A percentile compares a stretch with the other conserved stretches of the same genome.
These are phyloP conservation scores for Calonectria henricotiae DNA, from an alignment of 2,329 filamentous ascomycete species.

Conservation along the genomic window DNA sequence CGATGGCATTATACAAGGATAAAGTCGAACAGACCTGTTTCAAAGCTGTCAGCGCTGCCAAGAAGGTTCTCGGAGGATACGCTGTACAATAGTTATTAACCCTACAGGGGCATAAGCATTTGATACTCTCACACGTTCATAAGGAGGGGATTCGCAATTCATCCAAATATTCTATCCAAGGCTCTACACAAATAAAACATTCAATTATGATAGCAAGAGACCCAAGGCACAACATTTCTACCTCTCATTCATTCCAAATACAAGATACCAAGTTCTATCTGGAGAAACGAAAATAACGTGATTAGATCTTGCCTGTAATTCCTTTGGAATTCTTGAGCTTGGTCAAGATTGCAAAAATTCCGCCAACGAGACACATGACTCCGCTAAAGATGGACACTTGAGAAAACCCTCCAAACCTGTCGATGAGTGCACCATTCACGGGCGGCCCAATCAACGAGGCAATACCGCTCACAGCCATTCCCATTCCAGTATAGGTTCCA, in stretches of 20 bases:
- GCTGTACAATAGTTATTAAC: slow-evolving; percentile 3
- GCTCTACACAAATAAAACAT: neutral
- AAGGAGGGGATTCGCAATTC: neutral
- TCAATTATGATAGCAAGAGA: neutral
- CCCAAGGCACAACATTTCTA: neutral
- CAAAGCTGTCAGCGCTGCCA: neutral
- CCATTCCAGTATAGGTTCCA: slow-evolving; percentile 72
- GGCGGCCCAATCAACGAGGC: slow-evolving; percentile 63
- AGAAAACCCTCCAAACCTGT: slow-evolving; percentile 55
- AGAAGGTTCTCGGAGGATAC: too few relatives aligned
- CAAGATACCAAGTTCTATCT: neutral
- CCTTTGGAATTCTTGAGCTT: slow-evolving; percentile 38
- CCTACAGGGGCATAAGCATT: neutral
- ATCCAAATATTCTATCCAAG: neutral
- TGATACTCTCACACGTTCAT: neutral
- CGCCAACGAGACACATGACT: slow-evolving; percentile 43
- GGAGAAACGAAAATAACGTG: neutral
- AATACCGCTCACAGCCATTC: slow-evolving; percentile 62
- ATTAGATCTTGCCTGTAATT: slow-evolving; percentile 21
- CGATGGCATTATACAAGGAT: slow-evolving; percentile 2
- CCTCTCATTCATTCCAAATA: neutral
- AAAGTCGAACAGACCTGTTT: neutral
- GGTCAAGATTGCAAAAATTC: slow-evolving; percentile 39
- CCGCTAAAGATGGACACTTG: slow-evolving; percentile 51
- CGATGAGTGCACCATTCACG: slow-evolving; percentile 57